phyloP scores from a whole-genome alignment of 73 alveolate genomes.

The Diophrys sp. region DNA sequence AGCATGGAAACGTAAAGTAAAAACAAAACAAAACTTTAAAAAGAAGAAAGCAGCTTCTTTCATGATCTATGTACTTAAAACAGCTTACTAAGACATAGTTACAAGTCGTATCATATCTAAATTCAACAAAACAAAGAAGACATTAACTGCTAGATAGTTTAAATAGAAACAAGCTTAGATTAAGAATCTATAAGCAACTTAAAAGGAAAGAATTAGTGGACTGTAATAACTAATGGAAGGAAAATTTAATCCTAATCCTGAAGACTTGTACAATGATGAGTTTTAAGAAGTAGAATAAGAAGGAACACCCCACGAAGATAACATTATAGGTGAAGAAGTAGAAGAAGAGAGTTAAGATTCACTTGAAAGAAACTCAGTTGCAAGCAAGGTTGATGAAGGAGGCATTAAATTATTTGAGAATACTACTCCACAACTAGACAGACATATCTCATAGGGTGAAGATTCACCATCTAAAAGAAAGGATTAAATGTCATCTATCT shows the following conservation, averaged over 20 bases:
- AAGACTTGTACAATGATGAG: too few species aligned
- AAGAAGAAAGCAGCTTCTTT: neutral
- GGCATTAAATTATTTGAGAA: neutral
- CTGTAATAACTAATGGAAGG: too few species aligned
- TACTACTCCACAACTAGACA: neutral
- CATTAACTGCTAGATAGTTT: neutral
- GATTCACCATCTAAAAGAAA: neutral
- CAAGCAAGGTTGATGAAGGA: neutral
- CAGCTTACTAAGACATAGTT: neutral
- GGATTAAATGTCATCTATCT: neutral
- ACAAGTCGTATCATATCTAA: neutral
- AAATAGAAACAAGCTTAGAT: neutral
- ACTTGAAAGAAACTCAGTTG: neutral
- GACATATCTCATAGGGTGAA: too few species aligned
- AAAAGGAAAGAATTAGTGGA: neutral
- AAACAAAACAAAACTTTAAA: too few species aligned
- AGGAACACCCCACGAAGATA: too few species aligned
- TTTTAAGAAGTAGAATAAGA: too few species aligned
- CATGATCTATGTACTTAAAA: neutral
- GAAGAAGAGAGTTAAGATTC: too few species aligned
- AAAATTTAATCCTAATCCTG: too few species aligned
- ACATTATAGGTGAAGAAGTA: too few species aligned
- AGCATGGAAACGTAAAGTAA: neutral
- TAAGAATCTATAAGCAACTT: neutral
- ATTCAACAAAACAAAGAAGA: neutral